phyloP scores from a whole-genome alignment of 1,139 yeast species.

The Geotrichum reessii region DNA sequence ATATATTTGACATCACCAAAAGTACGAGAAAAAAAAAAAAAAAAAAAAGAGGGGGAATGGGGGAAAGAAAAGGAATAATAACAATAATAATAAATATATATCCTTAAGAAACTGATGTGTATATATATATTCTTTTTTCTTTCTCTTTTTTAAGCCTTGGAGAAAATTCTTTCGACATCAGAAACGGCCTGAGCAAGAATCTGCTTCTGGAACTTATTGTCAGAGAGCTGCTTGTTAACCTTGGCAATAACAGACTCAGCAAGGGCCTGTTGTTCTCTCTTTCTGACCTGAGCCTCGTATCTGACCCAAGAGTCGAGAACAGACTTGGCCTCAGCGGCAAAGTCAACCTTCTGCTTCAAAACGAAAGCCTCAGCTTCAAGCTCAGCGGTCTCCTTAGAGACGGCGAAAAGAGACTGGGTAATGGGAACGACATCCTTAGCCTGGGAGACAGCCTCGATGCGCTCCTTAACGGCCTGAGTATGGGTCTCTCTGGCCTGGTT shows the following conservation, averaged over 20 bases:
- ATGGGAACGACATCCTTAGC: conserved; percentile 88
- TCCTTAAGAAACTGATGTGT: no score
- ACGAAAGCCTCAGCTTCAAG: conserved; percentile 92
- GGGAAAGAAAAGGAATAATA: no score
- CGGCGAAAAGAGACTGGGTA: conserved; percentile 85
- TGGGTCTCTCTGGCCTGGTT: conserved; percentile 85
- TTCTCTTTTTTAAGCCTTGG: conserved; percentile 34
- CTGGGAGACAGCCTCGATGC: conserved; percentile 83
- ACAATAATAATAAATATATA: no score
- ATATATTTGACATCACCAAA: no score
- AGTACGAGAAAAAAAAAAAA: no score
- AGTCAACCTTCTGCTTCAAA: conserved; percentile 82
- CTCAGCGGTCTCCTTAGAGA: conserved; percentile 94
- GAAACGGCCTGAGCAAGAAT: conserved; percentile 85
- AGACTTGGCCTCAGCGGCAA: conserved; percentile 85
- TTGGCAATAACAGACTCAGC: conserved; percentile 79
- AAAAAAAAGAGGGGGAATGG: no score
- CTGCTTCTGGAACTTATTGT: conserved; percentile 91
- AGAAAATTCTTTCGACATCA: conserved; percentile 83
- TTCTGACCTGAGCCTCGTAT: conserved; percentile 95
- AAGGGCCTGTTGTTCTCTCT: conserved; percentile 90
- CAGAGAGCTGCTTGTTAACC: conserved; percentile 78
- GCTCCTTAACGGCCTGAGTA: conserved; percentile 88
- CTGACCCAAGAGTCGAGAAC: conserved; percentile 99
- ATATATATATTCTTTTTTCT: no score